phyloP scores from a whole-genome alignment of 1,139 yeast species.

The Candida tropicalis region DNA sequence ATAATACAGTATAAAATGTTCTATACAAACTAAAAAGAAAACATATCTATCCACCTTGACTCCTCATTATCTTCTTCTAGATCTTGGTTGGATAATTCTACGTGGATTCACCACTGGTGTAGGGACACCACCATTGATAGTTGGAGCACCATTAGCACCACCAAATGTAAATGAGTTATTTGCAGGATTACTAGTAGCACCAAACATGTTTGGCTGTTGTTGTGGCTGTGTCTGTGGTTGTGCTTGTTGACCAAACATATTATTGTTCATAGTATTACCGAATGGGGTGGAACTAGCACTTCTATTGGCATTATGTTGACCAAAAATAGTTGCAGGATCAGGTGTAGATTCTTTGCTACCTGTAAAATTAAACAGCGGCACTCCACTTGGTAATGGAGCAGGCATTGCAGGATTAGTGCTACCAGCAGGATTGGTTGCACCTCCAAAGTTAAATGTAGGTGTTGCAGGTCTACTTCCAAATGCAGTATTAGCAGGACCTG shows the following conservation, averaged over 20 bases:
- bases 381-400: slow-evolving; percentile 5
- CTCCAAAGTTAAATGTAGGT: slow-evolving; percentile 14
- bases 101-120: slow-evolving; percentile 23
- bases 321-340: slow-evolving; percentile 30
- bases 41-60: no score
- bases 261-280: slow-evolving; percentile 2
- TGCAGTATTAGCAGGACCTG: background rate
- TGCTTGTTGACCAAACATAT: slow-evolving; percentile 9
- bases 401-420: slow-evolving; percentile 2
- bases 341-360: slow-evolving; percentile 28
- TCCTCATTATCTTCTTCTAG: slow-evolving; percentile 27
- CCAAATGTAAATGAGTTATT: slow-evolving; percentile 5
- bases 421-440: background rate
- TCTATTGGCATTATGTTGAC: slow-evolving; percentile 10
- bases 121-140: slow-evolving; percentile 5
- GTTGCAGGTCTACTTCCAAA: slow-evolving; percentile 14
- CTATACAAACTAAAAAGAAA: background rate
- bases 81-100: slow-evolving; percentile 32
- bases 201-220: slow-evolving; percentile 11
- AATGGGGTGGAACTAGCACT: slow-evolving; percentile 15
- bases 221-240: slow-evolving; percentile 9
- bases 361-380: slow-evolving; percentile 22
- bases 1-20: background rate
- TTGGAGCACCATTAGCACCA: slow-evolving; percentile 6
- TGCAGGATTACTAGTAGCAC: slow-evolving; percentile 4